A percentile compares a stretch with the other conserved stretches of the same genome.
phyloP scores from a whole-genome alignment of 768 basidiomycete genomes.

The Pulveroboletus sp. region DNA sequence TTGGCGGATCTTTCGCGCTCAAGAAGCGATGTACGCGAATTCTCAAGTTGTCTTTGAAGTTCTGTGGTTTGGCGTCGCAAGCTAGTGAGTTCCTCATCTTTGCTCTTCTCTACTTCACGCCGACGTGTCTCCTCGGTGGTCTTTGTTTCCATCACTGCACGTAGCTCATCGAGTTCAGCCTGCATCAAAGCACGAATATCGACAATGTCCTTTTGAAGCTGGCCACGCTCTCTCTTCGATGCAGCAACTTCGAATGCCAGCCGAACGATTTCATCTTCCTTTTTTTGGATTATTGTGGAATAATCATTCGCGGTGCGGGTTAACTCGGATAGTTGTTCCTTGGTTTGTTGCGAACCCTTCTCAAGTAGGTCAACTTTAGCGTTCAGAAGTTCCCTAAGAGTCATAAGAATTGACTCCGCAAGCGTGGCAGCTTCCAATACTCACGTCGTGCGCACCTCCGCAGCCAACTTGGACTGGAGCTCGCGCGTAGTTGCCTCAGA shows the following conservation, averaged over 20 bases:
- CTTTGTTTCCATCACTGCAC: conserved; percentile 80
- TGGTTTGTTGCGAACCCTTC: conserved; percentile 64
- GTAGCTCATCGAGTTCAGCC: conserved; percentile 82
- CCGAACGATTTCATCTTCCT: conserved; percentile 65
- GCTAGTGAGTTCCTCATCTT: conserved; percentile 76
- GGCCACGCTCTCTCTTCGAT: conserved; percentile 53
- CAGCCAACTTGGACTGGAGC: conserved; percentile 66
- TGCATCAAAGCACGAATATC: conserved; percentile 75
- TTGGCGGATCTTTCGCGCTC: conserved; percentile 57
- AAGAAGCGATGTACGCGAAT: conserved; percentile 62
- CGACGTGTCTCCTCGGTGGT: conserved; percentile 82
- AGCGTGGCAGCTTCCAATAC: conserved; percentile 19
- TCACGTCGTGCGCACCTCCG: conserved; percentile 64
- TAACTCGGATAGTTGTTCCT: conserved; percentile 76
- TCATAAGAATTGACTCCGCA: background rate
- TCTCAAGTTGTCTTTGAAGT: conserved; percentile 59
- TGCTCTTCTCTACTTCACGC: conserved; percentile 81
- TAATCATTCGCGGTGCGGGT: conserved; percentile 76
- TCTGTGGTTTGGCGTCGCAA: conserved; percentile 62
- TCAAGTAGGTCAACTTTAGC: conserved; percentile 61
- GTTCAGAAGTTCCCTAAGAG: conserved; percentile 59
- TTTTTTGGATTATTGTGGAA: conserved; percentile 70
- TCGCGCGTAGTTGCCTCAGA: conserved; percentile 64
- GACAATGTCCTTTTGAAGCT: conserved; percentile 54
- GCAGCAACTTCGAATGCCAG: conserved; percentile 53